phyloP scores from a whole-genome alignment of 768 basidiomycete species.

The Atractiella rhizophila region DNA sequence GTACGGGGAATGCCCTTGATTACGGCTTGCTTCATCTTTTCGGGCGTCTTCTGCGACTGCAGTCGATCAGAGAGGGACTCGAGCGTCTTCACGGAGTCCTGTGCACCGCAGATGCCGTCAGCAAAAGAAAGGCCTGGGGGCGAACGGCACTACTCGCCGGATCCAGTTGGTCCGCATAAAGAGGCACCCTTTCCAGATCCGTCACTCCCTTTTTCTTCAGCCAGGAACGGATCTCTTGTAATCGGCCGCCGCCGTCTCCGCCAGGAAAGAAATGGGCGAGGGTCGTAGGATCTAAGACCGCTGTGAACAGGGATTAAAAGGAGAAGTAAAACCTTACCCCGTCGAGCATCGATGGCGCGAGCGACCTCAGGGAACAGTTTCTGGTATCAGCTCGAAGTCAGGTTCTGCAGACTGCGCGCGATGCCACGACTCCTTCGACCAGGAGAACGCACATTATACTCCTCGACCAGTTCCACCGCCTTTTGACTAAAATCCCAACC shows the following conservation, averaged over 20 bases:
- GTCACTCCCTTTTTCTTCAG: slow-evolving; percentile 59
- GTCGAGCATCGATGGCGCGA: slow-evolving; percentile 32
- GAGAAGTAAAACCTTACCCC: slow-evolving; percentile 6
- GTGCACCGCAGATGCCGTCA: not conserved
- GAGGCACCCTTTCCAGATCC: slow-evolving; percentile 73
- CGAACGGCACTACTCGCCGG: slow-evolving; percentile 46
- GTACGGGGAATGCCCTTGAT: slow-evolving; percentile 80
- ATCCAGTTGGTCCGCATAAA: slow-evolving; percentile 71
- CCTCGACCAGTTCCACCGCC: slow-evolving; percentile 48
- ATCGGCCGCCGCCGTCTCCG: slow-evolving; percentile 32
- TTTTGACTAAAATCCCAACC: slow-evolving; percentile 86
- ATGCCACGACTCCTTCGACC: not conserved
- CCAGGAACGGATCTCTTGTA: slow-evolving; percentile 63
- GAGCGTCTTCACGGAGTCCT: slow-evolving; percentile 56
- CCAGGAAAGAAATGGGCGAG: slow-evolving; percentile 37
- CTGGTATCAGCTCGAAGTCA: too few species aligned
- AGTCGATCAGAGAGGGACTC: slow-evolving; percentile 49
- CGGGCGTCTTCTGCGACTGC: slow-evolving; percentile 33
- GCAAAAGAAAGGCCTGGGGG: not conserved
- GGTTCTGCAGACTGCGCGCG: not conserved
- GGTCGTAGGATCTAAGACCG: slow-evolving; percentile 38
- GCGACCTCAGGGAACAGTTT: slow-evolving; percentile 74
- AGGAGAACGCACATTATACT: slow-evolving; percentile 41
- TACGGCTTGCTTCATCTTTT: slow-evolving; percentile 64
- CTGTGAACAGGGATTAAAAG: not conserved